Evolutionary conservation across 163 green algal genomes (phyloP).

Genomic region (Volvox carteri): DNA sequence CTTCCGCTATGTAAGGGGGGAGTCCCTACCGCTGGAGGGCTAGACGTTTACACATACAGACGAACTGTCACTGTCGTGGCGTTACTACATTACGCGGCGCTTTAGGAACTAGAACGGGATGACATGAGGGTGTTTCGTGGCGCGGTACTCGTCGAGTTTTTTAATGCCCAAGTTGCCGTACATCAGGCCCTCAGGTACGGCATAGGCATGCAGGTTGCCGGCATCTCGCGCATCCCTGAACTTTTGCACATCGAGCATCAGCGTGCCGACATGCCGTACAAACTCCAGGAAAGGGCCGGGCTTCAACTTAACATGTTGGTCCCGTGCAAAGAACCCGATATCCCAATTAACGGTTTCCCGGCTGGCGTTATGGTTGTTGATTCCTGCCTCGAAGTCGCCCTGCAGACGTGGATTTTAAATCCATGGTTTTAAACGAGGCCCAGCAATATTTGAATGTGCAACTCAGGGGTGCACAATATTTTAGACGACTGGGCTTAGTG

Average conservation of each 20-base stretch:
- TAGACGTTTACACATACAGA: too few relatives aligned
- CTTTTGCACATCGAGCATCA: background rate
- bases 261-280: constrained; percentile 5
- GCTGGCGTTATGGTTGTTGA: background rate
- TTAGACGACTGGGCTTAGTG: too few relatives aligned
- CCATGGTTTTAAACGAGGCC: too few relatives aligned
- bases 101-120: background rate
- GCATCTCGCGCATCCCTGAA: background rate
- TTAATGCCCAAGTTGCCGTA: constrained; percentile 40
- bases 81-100: too few relatives aligned
- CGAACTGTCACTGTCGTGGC: too few relatives aligned
- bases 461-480: too few relatives aligned
- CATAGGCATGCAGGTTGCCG: constrained; percentile 15
- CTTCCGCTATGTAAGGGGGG: too few relatives aligned
- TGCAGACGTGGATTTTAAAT: background rate
- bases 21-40: too few relatives aligned
- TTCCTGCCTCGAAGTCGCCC: constrained; percentile 11
- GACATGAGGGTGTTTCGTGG: background rate
- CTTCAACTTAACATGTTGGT: constrained; percentile 4
- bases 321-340: background rate
- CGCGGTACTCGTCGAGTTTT: background rate
- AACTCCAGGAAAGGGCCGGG: constrained; percentile 15
- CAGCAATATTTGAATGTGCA: too few relatives aligned
- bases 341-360: background rate
- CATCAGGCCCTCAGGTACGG: constrained; percentile 35